phyloP scores from a whole-genome alignment of 1,284 basidiomycete species.

The Agaricales sp. region DNA sequence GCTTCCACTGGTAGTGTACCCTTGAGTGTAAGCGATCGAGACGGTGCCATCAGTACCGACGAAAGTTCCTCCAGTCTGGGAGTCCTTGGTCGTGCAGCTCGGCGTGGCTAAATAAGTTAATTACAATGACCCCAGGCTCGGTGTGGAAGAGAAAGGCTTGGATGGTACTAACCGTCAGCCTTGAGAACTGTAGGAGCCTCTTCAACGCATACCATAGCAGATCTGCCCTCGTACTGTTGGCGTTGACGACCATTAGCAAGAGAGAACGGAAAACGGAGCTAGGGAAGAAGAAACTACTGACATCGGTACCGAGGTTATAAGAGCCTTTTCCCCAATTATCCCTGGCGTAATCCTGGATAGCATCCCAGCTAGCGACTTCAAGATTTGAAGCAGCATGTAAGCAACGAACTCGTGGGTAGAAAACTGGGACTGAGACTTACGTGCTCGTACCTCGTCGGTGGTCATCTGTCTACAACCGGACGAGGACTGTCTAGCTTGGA shows the following conservation, averaged over 20 bases:
- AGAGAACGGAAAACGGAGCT: constrained; percentile 1
- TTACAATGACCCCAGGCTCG: not conserved
- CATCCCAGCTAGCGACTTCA: constrained; percentile 11
- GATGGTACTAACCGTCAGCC: not conserved
- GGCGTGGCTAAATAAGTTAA: not conserved
- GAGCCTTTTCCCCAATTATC: constrained; percentile 10
- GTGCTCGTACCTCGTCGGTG: not conserved
- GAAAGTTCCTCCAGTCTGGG: not conserved
- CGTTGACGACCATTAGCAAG: not conserved
- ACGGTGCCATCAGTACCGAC: constrained; percentile 1
- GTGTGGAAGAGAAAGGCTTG: not conserved
- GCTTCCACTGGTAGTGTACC: not conserved
- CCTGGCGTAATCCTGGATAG: constrained; percentile 12
- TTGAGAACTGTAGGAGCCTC: not conserved
- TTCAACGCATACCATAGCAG: constrained; percentile 4
- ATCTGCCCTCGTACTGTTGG: not conserved
- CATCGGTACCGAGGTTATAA: constrained; percentile 8
- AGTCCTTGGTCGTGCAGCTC: not conserved
- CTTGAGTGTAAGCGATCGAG: not conserved
- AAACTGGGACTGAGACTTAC: not conserved
- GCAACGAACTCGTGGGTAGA: not conserved
- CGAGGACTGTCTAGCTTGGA: not conserved
- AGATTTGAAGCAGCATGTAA: not conserved
- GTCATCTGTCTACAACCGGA: not conserved
- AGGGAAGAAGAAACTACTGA: constrained; percentile 10